Evolutionary conservation across 257 asterid genomes (phyloP).

Genomic region (Nicotiana undulata): DNA sequence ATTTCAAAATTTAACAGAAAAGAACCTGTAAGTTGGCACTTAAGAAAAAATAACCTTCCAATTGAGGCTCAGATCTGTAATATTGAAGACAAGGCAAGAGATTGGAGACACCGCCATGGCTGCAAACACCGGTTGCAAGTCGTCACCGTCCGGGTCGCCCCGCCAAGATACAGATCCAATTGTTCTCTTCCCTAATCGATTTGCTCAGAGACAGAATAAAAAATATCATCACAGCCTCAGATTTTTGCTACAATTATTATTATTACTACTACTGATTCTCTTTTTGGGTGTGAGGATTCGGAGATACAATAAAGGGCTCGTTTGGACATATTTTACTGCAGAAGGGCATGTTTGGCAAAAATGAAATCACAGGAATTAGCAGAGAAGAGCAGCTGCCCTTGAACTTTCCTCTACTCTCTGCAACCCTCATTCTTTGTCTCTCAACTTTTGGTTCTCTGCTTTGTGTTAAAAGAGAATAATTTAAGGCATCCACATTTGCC

Average conservation of each 20-base stretch:
- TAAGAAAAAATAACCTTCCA: neutral
- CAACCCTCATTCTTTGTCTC: neutral
- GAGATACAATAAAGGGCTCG: neutral
- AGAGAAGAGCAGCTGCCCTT: neutral
- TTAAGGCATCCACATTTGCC: neutral
- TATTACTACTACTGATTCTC: neutral
- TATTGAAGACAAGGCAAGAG: neutral
- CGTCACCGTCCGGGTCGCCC: neutral
- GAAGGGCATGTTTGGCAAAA: neutral
- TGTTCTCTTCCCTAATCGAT: neutral
- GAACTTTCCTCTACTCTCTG: neutral
- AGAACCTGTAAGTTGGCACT: too few species aligned
- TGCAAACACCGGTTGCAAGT: neutral
- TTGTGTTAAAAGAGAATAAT: too few species aligned
- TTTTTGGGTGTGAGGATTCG: neutral
- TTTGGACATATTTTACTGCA: neutral
- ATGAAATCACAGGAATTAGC: neutral
- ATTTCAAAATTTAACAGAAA: too few species aligned
- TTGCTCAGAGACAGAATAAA: neutral
- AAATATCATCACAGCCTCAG: neutral
- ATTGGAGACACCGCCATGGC: neutral
- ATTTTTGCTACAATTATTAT: neutral
- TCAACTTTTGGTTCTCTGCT: neutral
- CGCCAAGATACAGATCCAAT: neutral
- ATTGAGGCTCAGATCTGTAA: neutral